These are phyloP conservation scores for Pseudogymnoascus sp. DNA, from an alignment of 2,329 filamentous ascomycete genomes.

Conservation along the genomic window DNA sequence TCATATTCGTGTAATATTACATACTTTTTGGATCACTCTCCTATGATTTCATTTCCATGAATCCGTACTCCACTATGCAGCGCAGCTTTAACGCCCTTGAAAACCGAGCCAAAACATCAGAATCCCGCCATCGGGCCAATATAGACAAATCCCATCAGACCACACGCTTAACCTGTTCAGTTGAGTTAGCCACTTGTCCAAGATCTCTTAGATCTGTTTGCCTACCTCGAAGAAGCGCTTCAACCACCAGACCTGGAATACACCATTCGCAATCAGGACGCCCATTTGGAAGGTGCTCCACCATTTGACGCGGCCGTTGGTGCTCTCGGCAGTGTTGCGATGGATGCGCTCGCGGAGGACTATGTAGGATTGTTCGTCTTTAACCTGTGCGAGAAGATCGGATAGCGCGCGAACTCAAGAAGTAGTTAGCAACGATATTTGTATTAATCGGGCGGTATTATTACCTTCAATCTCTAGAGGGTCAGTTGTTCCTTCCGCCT, in stretches of 20 bases:
- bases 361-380: conserved; percentile 97
- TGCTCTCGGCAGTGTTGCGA: conserved; percentile 97
- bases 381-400: conserved; percentile 82
- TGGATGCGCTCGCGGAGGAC: conserved; percentile 91
- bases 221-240: conserved; percentile 90
- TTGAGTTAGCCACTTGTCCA: background rate
- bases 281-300: conserved; percentile 96
- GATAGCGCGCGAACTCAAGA: conserved; percentile 67
- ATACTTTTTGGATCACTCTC: conserved; percentile 1
- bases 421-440: background rate
- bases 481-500: conserved; percentile 74
- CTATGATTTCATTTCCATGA: conserved; percentile 10
- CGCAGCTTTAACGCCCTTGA: conserved; percentile 9
- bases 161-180: conserved; percentile 10
- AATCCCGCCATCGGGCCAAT: background rate
- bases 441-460: conserved; percentile 16
- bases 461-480: conserved; percentile 85
- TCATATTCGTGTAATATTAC: conserved; percentile 11
- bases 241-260: conserved; percentile 99
- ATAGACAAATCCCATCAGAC: conserved; percentile 5
- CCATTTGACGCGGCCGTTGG: conserved; percentile 96
- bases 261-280: conserved; percentile 79
- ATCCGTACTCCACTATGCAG: conserved; percentile 10
- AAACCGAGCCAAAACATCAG: conserved; percentile 5
- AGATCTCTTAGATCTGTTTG: conserved; percentile 9